A percentile compares a stretch with the other conserved stretches of the same genome.
phyloP scores from a whole-genome alignment of 192 early-diverging fungal species.

The Rhizoclosmatium sp. region DNA sequence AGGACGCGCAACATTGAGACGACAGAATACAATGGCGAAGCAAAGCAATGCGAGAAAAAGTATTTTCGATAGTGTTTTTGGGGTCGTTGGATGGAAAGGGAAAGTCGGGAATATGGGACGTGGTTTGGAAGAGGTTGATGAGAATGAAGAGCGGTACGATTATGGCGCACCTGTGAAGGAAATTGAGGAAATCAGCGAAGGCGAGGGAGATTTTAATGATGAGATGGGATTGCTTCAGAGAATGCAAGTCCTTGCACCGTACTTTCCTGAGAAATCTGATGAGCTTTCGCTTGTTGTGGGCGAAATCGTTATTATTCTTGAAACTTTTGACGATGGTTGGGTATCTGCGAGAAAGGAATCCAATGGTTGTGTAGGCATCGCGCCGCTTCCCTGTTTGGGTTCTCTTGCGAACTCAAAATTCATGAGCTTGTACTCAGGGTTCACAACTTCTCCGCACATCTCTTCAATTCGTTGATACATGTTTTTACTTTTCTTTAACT shows the following conservation, averaged over 20 bases:
- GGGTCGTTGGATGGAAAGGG: neutral
- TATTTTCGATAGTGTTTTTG: slow-evolving; percentile 32
- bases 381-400: slow-evolving; percentile 45
- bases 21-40: neutral
- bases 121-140: neutral
- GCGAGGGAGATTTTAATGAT: neutral
- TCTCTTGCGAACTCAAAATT: slow-evolving; percentile 3
- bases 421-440: neutral
- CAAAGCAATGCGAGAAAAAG: neutral
- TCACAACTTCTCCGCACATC: neutral
- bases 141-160: neutral
- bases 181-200: neutral
- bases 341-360: slow-evolving; percentile 43
- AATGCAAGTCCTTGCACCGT: slow-evolving; percentile 28
- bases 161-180: neutral
- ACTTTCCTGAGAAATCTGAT: slow-evolving; percentile 22
- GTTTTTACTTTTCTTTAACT: too few relatives aligned
- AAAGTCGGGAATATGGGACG: neutral
- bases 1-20: slow-evolving; percentile 20
- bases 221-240: slow-evolving; percentile 22
- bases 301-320: slow-evolving; percentile 26
- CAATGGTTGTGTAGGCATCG: slow-evolving; percentile 40
- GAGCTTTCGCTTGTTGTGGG: slow-evolving; percentile 22
- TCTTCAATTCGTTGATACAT: too few relatives aligned
- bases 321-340: slow-evolving; percentile 42